These are phyloP conservation scores for Clonostachys sp. DNA, from an alignment of 2,329 filamentous ascomycete genomes.

Conservation along the genomic window DNA sequence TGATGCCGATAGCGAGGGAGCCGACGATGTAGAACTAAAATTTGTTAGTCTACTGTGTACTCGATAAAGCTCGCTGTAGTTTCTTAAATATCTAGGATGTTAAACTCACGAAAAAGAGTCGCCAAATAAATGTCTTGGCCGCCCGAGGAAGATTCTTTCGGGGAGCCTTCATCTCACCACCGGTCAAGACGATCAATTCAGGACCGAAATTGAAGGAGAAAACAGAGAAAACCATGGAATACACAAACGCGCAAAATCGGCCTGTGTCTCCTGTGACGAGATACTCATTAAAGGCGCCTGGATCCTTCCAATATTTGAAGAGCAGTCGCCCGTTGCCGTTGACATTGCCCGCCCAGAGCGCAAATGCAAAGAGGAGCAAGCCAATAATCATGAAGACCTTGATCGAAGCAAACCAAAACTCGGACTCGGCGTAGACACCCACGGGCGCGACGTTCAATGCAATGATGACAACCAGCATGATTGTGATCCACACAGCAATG, in stretches of 20 bases:
- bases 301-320: slow-evolving; percentile 38
- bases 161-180: slow-evolving; percentile 27
- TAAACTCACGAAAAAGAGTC: slow-evolving; percentile 15
- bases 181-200: slow-evolving; percentile 25
- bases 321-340: slow-evolving; percentile 35
- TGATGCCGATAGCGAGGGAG: slow-evolving; percentile 37
- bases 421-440: slow-evolving; percentile 39
- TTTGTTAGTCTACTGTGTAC: no score
- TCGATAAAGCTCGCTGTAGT: no score
- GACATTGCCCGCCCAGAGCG: slow-evolving; percentile 40
- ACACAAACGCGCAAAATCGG: slow-evolving; percentile 41
- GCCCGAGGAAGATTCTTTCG: slow-evolving; percentile 27
- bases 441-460: slow-evolving; percentile 10
- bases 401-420: slow-evolving; percentile 42
- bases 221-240: slow-evolving; percentile 48
- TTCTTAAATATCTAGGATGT: no score
- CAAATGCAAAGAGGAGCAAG: slow-evolving; percentile 42
- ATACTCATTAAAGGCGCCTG: slow-evolving; percentile 36
- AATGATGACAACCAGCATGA: slow-evolving; percentile 11
- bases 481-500: slow-evolving; percentile 12
- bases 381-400: slow-evolving; percentile 45
- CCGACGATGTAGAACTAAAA: slow-evolving; percentile 24
- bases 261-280: slow-evolving; percentile 27
- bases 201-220: slow-evolving; percentile 46
- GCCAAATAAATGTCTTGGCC: slow-evolving; percentile 23